Evolutionary conservation across 2,329 filamentous ascomycete genomes (phyloP), one percentile per base, ranked within the genome.

Genomic region (Fulvia fulva): DNA sequence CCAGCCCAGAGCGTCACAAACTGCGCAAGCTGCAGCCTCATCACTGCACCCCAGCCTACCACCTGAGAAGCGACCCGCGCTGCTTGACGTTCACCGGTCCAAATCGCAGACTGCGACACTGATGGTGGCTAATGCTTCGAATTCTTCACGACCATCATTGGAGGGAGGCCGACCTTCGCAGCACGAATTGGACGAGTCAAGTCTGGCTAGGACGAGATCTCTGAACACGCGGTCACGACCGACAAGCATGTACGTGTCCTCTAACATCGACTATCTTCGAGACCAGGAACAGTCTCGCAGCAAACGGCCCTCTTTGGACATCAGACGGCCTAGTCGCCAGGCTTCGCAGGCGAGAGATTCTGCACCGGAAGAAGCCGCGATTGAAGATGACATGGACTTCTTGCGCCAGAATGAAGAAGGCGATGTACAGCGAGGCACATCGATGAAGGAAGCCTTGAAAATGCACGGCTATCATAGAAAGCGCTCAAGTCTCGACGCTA

Each of bases 371-470:
- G 84, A 86, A 19, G 82, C 79, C 51, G 86, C 83, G 58, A 89
- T 94, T 63, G 77, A 86, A 59, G 92, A 89, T 1, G 91, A 94
- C 65, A 84, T 96, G 22, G 90, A 94, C 45, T 95, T 90, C 68
- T 78, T 97, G 19, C 86, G 89, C 43, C 86, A 85, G 1, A 86
- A 89, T 75, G 90, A 96, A 68, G 80, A 79, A 37, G 79, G 81
- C 61, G 81, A 81, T 77, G 85, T 57, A 2, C 37, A 51, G 37
- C 64, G 63, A 41, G 41, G 50, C 21, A 53, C 43, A 28, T 57
- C 55, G 2, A 57, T 57, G 55, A 57, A 53, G 50, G 55, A 57
- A n/a, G 55, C 55, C 12, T 22, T 57, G 37, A 83, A 79, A 58
- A 79, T 74, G 63, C 85, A 83, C 60, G 81, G 80, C 51, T 84